Conservation (phyloP, 2,329 filamentous ascomycete genomes). For the Pseudocercospora fuligena region DNA sequence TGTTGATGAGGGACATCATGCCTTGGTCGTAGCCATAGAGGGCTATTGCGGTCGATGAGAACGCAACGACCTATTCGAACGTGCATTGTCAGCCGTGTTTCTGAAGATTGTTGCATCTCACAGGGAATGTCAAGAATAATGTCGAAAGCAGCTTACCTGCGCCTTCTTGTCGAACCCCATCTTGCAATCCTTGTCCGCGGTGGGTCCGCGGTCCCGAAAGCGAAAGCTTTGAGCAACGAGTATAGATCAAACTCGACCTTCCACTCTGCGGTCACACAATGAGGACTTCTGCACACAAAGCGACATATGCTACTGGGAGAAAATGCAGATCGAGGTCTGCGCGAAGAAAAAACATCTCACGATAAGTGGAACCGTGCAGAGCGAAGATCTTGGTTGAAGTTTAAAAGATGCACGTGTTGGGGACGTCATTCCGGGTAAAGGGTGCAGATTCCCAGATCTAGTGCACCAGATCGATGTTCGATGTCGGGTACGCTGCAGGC, state of each 20-base stretch:
- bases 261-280: neutral
- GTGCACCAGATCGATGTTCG: neutral
- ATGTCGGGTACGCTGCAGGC: neutral
- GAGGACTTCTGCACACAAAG: no score
- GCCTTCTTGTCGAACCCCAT: conserved; percentile 26
- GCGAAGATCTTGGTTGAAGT: neutral
- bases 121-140: no score
- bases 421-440: neutral
- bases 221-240: neutral
- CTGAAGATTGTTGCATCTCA: neutral
- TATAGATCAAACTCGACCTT: neutral
- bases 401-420: neutral
- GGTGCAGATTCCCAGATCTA: neutral
- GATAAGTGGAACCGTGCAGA: neutral
- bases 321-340: neutral
- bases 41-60: conserved; percentile 59
- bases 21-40: conserved; percentile 52
- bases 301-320: neutral
- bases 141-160: conserved; percentile 23
- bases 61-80: conserved; percentile 53
- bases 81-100: neutral
- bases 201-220: neutral
- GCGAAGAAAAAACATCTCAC: neutral
- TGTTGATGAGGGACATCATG: conserved; percentile 62
- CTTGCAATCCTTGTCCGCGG: neutral